Base-by-base conservation (phyloP, 2,329 filamentous ascomycete species). In the Xylariaceae sp. region DNA sequence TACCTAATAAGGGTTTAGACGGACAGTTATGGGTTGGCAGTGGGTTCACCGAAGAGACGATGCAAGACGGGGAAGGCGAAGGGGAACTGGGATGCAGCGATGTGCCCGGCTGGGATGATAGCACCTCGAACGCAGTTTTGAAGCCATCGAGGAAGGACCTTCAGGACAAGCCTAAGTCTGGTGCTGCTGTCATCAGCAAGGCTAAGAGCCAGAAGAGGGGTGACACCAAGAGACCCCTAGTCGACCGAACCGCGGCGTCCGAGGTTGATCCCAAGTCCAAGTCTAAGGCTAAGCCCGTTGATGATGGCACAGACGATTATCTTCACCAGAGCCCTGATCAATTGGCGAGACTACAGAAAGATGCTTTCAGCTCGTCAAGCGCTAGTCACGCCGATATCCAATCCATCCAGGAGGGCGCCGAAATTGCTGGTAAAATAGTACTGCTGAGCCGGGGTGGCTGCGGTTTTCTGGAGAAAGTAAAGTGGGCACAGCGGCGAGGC, bases 11-110 rank as follows among this genome's bases (percentile, higher is more conserved):
- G 55, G 93, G 95, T 21, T 76, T 98, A 61, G 96, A 90, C 69
- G 93, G 92, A 16, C 89, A 93, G 70, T 78, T 99, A 49, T 98
- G 93, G 93, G 89, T 96, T 53, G 93, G 93, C 3, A 93, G 88
- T 68, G 92, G 92, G 20, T 97, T 98, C 72, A 88, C 88, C 43
- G 92, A 96, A 66, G 91, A 96, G 70, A 81, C 79, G 53, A 72
- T 90, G 57, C 79, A 82, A 46, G 83, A 83, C 61, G 86, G 83
- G 44, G 79, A 83, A 46, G 83, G 83, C 7, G 89, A 92, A 67
- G 91, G 92, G 37, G 93, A 99, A 76, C 79, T 98, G 29, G 95
- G 95, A 44, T 99, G 95, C 74, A 96, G 92, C 70, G 95, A 99
- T 78, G 88, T 96, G 19, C 91, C 91, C 1, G 93, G 90, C 6